These are phyloP conservation scores for Starmerella gropengiesseri DNA, from an alignment of 805 yeast genomes.

Conservation along the genomic window DNA sequence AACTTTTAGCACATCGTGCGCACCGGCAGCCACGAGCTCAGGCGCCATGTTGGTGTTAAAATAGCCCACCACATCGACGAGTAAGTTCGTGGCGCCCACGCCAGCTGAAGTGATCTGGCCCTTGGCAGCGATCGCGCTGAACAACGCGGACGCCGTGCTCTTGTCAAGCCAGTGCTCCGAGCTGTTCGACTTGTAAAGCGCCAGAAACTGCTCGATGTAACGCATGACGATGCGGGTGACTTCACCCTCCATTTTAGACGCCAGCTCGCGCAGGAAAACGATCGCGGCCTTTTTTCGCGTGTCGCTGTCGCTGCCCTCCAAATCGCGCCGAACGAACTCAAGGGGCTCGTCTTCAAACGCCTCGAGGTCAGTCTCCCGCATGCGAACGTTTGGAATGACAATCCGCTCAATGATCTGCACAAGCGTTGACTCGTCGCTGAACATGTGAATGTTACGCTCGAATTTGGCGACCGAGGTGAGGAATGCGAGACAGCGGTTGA, in stretches of 20 bases:
- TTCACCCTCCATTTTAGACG: constrained; percentile 60
- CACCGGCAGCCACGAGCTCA: constrained; percentile 44
- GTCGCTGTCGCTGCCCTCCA: constrained; percentile 91
- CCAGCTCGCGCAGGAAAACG: constrained; percentile 77
- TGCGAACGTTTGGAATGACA: constrained; percentile 74
- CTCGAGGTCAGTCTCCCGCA: constrained; percentile 84
- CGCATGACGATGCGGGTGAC: constrained; percentile 65
- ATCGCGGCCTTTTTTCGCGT: constrained; percentile 89
- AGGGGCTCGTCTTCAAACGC: constrained; percentile 95
- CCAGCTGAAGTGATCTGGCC: constrained; percentile 82
- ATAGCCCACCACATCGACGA: constrained; percentile 78
- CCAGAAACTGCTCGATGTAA: constrained; percentile 58
- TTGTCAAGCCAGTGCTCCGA: constrained; percentile 66
- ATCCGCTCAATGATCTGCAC: constrained; percentile 72
- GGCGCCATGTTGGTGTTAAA: constrained; percentile 72
- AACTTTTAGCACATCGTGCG: constrained; percentile 68
- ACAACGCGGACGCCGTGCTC: constrained; percentile 76
- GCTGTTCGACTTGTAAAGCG: constrained; percentile 36
- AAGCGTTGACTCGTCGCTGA: constrained; percentile 51
- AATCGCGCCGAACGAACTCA: constrained; percentile 79
- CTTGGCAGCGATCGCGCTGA: constrained; percentile 81
- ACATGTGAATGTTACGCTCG: constrained; percentile 51
- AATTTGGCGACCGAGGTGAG: constrained; percentile 70
- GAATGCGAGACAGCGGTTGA: constrained; percentile 69
- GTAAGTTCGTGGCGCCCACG: constrained; percentile 70